Evolutionary conservation across 2,329 filamentous ascomycete genomes (phyloP), one percentile per base, ranked within the genome.

Genomic region (Neopestalotiopsis sp.): DNA sequence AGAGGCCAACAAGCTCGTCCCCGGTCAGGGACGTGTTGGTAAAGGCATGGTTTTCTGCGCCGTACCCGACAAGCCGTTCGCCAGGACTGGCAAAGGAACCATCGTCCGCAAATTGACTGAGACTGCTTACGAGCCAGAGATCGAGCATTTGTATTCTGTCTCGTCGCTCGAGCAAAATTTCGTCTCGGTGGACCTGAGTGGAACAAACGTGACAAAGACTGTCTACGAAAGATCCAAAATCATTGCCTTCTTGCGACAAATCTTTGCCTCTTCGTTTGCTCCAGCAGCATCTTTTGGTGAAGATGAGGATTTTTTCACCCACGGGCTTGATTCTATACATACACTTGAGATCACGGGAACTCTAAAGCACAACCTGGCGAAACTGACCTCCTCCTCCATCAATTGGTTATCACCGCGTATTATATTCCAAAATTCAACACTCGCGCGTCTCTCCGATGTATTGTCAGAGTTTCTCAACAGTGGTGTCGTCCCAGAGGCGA

Each of bases 321-420:
- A 69, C 34, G 70, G 68, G 10, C 60, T 71, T 1, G 70, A 71
- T 52, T 71, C 70, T 3, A 32, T 71, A n/a, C 68, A 70, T 49
- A 69, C 64, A 7, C 13, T 71, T 10, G 66, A 68, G 34, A 59
- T 70, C 5, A 66, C 65, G 24, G 60, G 66, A 68, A 40, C 7
- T n/a, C 28, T 71, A 12, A 67, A 69, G 61, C 68, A 38, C n/a
- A 70, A 66, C 17, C 66, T 70, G 13, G 4, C 62, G 40, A n/a
- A n/a, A 2, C 28, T 34, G 61, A 58, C 56, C 17, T 38, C 61
- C 17, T 34, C 13, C 13, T 49, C 61, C 17, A 42, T 49, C 34
- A 14, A 28, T 28, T 64, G 61, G 61, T 10, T 64, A 17, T 64
- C 61, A 17, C 61, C 61, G 24, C 61, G 42, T 3, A 49, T 38